Conservation (phyloP, 257 asterid species). For the Forsythia viridissima region DNA sequence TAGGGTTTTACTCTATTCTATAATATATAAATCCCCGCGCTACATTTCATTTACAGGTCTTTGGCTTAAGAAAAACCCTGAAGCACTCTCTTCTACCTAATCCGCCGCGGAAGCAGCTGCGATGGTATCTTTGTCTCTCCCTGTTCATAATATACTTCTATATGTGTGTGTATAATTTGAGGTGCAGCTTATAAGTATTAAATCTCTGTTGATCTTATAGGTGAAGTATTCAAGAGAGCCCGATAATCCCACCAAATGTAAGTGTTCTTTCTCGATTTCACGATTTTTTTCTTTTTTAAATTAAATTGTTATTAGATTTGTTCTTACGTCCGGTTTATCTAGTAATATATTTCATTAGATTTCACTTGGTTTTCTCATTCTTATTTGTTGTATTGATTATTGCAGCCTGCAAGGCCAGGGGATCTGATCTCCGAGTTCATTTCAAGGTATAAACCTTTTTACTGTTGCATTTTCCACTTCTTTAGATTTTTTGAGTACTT, state of each 20-base stretch:
- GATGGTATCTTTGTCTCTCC: conserved; percentile 14
- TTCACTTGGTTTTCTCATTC: neutral
- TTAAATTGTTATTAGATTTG: neutral
- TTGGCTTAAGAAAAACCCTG: conserved; percentile 1
- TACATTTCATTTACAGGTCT: neutral
- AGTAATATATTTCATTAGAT: neutral
- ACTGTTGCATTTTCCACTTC: neutral
- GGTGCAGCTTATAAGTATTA: neutral
- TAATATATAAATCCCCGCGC: neutral
- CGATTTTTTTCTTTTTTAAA: neutral
- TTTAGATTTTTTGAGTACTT: neutral
- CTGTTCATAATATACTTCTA: neutral
- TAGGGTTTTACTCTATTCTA: neutral
- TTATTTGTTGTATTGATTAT: neutral
- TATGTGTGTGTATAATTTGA: neutral
- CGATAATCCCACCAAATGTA: conserved; percentile 45
- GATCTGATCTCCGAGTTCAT: conserved; percentile 60
- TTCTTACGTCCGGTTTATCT: no score
- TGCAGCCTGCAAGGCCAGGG: conserved; percentile 65
- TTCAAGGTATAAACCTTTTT: conserved; percentile 38
- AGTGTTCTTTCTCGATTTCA: neutral
- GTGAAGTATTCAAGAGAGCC: conserved; percentile 58
- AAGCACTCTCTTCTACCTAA: neutral
- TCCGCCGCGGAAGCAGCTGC: conserved; percentile 20
- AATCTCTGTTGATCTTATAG: conserved; percentile 21